Conservation (phyloP, 139 green algal genomes). For the Mychonastes homosphaera region DNA sequence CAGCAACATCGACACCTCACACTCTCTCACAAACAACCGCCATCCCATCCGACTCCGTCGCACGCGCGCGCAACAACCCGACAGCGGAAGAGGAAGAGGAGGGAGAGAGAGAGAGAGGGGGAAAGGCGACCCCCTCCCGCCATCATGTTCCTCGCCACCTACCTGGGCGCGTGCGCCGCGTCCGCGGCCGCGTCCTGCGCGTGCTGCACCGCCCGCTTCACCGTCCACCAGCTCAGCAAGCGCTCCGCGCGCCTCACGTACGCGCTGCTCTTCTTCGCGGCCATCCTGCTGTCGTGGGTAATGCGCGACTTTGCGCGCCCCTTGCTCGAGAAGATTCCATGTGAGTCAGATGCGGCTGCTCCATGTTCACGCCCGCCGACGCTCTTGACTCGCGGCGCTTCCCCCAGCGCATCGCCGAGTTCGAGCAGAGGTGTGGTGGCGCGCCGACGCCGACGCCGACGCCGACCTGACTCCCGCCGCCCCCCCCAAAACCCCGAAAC, state of each 20-base stretch:
- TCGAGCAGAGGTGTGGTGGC: no score
- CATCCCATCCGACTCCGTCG: neutral
- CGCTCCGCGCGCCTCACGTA: slow-evolving; percentile 62
- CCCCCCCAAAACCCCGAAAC: no score
- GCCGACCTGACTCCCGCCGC: no score
- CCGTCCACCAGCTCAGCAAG: slow-evolving; percentile 40
- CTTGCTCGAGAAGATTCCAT: slow-evolving; percentile 88
- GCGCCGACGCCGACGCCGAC: no score
- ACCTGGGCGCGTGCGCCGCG: slow-evolving; percentile 32
- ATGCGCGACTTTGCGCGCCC: slow-evolving; percentile 86
- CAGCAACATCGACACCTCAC: neutral
- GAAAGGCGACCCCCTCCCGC: no score
- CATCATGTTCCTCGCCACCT: slow-evolving; percentile 25
- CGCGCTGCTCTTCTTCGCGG: slow-evolving; percentile 76
- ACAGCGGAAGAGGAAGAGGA: no score
- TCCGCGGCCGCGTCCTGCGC: slow-evolving; percentile 38
- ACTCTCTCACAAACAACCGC: neutral
- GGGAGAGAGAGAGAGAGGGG: no score
- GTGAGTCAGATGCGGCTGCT: no score
- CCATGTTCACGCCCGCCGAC: no score
- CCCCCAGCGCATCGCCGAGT: no score
- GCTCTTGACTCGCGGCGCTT: no score
- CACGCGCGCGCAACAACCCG: neutral
- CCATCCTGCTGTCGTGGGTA: slow-evolving; percentile 76
- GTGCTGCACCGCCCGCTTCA: slow-evolving; percentile 40